A percentile compares a stretch with the other conserved stretches of the same genome.
Evolutionary conservation across 768 basidiomycete species (phyloP).

Genomic region (Lentinula sp.): DNA sequence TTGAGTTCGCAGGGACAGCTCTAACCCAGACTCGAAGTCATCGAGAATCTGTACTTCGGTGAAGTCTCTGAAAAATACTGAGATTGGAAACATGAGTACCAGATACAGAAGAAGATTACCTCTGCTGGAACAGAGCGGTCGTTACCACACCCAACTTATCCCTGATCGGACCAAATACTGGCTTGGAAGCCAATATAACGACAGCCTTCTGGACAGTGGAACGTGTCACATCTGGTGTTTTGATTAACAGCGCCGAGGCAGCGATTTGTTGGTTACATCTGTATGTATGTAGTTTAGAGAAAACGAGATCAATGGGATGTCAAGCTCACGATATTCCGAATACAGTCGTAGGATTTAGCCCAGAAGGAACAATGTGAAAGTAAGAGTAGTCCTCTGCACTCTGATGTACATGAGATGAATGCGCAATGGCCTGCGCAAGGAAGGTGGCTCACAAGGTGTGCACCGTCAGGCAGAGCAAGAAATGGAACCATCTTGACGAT

Average conservation of each 20-base stretch:
- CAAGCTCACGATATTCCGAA: conserved; percentile 89
- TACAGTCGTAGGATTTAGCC: conserved; percentile 68
- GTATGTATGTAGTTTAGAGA: neutral
- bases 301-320: neutral
- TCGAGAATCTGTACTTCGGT: conserved; percentile 82
- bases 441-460: conserved; percentile 68
- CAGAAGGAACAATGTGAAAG: conserved; percentile 81
- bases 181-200: conserved; percentile 86
- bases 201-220: conserved; percentile 98
- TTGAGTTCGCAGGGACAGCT: conserved; percentile 67
- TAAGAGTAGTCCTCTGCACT: conserved; percentile 94
- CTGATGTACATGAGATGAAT: conserved; percentile 27
- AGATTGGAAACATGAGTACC: neutral
- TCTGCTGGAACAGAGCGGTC: conserved; percentile 82
- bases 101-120: conserved; percentile 26
- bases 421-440: conserved; percentile 3
- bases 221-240: conserved; percentile 82
- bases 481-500: conserved; percentile 85
- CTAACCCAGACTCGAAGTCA: conserved; percentile 77
- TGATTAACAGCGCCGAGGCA: conserved; percentile 68
- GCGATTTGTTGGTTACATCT: conserved; percentile 96
- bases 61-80: conserved; percentile 59
- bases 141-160: conserved; percentile 96
- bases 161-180: conserved; percentile 90
- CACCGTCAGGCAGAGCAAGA: conserved; percentile 94